phyloP scores from a whole-genome alignment of 257 asterid genomes.

The Prunella vulgaris region DNA sequence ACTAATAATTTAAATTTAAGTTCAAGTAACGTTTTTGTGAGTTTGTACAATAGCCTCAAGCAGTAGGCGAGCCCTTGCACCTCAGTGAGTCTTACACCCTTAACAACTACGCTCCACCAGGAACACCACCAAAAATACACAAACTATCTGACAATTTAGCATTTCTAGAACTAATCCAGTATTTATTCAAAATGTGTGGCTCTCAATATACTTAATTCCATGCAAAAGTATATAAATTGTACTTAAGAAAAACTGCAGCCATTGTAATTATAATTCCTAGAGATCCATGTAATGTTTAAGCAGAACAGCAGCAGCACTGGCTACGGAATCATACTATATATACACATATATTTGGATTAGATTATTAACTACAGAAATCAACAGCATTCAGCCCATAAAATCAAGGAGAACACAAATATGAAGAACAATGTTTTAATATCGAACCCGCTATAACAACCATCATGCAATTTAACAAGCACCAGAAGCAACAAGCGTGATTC shows the following conservation, averaged over 20 bases:
- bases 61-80: background rate
- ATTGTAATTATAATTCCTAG: background rate
- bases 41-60: background rate
- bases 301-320: background rate
- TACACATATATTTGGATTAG: background rate
- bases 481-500: background rate
- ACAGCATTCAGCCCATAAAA: background rate
- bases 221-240: background rate
- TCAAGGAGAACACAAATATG: background rate
- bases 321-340: background rate
- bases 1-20: background rate
- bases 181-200: background rate
- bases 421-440: constrained; percentile 3
- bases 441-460: background rate
- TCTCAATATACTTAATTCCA: background rate
- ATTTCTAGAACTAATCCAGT: constrained; percentile 6
- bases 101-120: background rate
- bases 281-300: background rate
- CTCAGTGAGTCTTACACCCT: background rate
- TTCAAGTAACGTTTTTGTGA: background rate
- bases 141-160: background rate
- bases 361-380: background rate
- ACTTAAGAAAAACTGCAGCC: background rate
- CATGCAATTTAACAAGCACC: background rate
- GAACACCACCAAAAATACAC: background rate